Evolutionary conservation across 2,329 filamentous ascomycete genomes (phyloP), one percentile per base, ranked within the genome.

Genomic region (Elsinoe necatrix): DNA sequence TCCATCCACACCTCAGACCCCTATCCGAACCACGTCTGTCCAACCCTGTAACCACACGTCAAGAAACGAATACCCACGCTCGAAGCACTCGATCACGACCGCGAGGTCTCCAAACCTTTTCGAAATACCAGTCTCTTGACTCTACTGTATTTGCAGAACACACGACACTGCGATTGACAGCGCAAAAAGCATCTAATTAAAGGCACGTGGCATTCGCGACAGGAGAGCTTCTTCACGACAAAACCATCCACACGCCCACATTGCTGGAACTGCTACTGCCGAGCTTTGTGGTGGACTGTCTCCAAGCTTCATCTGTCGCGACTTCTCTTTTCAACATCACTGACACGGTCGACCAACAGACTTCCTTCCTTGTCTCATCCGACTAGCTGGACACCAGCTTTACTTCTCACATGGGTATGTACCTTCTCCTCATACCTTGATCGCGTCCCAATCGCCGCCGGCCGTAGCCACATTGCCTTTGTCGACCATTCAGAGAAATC

Each of bases 321-420:
- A 18, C 45, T 50, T 31, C 45, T 25, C 14, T 16, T 20, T 14
- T 25, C n/a, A 31, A 7, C 14, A 25, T 16, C 34, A 39, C 48
- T 52, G 11, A 52, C 31, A 20, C n/a, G 31, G 7, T 9, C 18
- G 16, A 39, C 12, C 31, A 14, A 16, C 20, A 39, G 48, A 51
- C 47, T 29, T 25, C 31, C 48, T 52, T 52, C 31, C 20, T 52
- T 12, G 3, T 29, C 31, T 20, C 14, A 23, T 14, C 7, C 4
- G 18, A 14, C 29, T 25, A 39, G 29, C 48, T 37, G 48, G 31
- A 39, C 31, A 52, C 48, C n/a, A 39, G 29, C 29, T 34, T 23
- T 12, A 45, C 54, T 37, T 56, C 31, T 34, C 54, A 47, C 54
- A 56, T 56, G 54, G 54, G 54, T 56, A 56, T 35, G 54, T 47